Base-by-base conservation (phyloP, 1,284 basidiomycete species). In the Marasmius oreades region DNA sequence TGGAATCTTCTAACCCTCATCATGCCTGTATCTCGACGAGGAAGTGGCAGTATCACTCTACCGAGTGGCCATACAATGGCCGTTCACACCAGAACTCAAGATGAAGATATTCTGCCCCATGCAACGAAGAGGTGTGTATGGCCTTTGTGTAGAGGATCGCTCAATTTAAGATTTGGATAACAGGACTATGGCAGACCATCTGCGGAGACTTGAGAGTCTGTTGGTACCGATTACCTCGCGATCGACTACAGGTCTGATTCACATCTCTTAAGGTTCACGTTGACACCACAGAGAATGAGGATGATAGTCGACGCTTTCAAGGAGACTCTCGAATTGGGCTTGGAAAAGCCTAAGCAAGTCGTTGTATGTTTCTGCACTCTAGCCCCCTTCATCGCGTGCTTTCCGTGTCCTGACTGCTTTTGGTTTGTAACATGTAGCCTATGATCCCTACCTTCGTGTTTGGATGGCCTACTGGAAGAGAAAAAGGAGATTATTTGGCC, bases 401-500 rank as follows among this genome's bases (percentile, higher is more conserved):
- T 23, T 51, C 31, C 34, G 23, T 53, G 12, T 61, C 42, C 51
- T 61, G 59, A 61, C 16, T 16, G n/a, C 18, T 23, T 46, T 26
- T 16, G 11, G 7, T 10, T 31, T 31, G 28, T 31, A 31, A 31
- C 28, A 31, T 51, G n/a, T 63, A 92, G 89, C 92, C 91, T 22
- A 94, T 93, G 95, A 92, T 98, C 56, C 96, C 97, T 4, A 95
- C 96, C 0, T 99, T 80, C 71, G 96, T 99, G 55, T 98, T 99
- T 68, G 95, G 94, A 43, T 99, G 94, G 90, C 97, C 96, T 16
- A 84, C 87, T 7, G 94, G 96, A 3, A 72, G 92, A 55, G 96
- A 99, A 75, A 78, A 77, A 12, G 97, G 97, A 43, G 90, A 96
- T 54, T 98, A 82, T 72, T 86, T 99, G 52, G 94, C 97, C 2